These are phyloP conservation scores for Paralagenidium karlingii DNA, from an alignment of 352 stramenopile species.

Conservation along the genomic window DNA sequence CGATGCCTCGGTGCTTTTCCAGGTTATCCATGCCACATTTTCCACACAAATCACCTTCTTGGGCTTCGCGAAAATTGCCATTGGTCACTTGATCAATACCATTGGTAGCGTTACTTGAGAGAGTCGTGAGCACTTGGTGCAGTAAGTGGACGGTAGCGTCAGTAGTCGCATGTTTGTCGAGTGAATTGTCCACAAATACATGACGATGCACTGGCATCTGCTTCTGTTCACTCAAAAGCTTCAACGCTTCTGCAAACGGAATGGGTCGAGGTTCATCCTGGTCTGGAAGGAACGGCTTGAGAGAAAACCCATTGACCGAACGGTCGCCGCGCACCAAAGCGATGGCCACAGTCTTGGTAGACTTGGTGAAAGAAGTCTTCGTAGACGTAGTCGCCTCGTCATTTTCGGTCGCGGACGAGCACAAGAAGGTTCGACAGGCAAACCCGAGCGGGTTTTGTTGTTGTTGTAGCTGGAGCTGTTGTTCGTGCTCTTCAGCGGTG, in stretches of 20 bases:
- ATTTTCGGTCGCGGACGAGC: too few species aligned
- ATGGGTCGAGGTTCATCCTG: conserved; percentile 22
- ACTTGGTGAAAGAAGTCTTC: conserved; percentile 3
- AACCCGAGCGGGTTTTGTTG: too few species aligned
- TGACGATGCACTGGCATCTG: conserved; percentile 24
- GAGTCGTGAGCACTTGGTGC: conserved; percentile 4
- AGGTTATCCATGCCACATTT: conserved; percentile 22
- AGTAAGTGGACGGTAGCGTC: conserved; percentile 5
- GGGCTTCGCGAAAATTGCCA: conserved; percentile 50
- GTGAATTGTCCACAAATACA: conserved; percentile 71
- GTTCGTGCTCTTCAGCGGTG: too few species aligned
- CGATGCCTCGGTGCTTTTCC: conserved; percentile 68
- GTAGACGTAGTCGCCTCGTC: conserved; percentile 3
- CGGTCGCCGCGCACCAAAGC: conserved; percentile 48
- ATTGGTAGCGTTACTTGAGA: too few species aligned
- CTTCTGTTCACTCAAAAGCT: conserved; percentile 2
- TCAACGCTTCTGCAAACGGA: conserved; percentile 8
- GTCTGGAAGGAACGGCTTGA: conserved; percentile 56
- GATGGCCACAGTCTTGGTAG: conserved; percentile 14
- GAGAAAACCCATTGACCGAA: conserved; percentile 47
- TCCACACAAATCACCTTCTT: conserved; percentile 56
- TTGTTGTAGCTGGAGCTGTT: too few species aligned
- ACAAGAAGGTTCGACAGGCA: too few species aligned
- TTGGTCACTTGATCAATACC: too few species aligned
- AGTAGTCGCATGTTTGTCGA: too few species aligned